Evolutionary conservation across 805 yeast species (phyloP), one percentile per base, ranked within the genome.

Genomic region (Candida nanaspora): DNA sequence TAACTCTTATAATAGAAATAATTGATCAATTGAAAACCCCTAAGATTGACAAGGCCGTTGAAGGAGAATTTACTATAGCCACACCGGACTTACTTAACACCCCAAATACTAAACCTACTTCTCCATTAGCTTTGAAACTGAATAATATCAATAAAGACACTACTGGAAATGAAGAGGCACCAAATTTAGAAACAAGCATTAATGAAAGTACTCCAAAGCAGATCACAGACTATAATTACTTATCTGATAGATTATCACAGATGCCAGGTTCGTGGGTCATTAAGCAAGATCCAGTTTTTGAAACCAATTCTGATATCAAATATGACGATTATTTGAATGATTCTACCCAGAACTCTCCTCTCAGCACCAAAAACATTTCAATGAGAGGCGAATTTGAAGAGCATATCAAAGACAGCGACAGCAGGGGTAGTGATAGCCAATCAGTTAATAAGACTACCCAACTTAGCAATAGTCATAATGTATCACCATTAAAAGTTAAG

Each of bases 211-310:
- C 31, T 6, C 32, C 40, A 3, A 26, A 34, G n/a, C 33, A 31
- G 20, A 45, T 48, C 26, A 51, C 47, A 22, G 62, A 57, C 33
- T 59, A 50, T 42, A 48, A 51, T 3, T 53, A 58, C 32, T 42
- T 55, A 2, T 34, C 50, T 3, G 50, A 52, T 6, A 53, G 52
- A 35, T 30, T 52, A 20, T 56, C 58, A 25, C 57, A 59, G 27
- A 52, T 52, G 51, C 57, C 62, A 13, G 58, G 59, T 6, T 49
- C 58, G 6, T 58, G 61, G 64, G 46, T 49, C 9, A 36, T 41
- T 11, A 48, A 44, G 23, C 46, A 48, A 22, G 41, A 41, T 11
- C 42, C 40, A 6, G 40, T 39, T 15, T 49, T 50, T 27, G 48
- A 36, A 18, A 29, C 33, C 10, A 40, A 37, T 3, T 19, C 25